Evolutionary conservation across 2,329 filamentous ascomycete genomes (phyloP).

Genomic region (Ascochyta lentis): DNA sequence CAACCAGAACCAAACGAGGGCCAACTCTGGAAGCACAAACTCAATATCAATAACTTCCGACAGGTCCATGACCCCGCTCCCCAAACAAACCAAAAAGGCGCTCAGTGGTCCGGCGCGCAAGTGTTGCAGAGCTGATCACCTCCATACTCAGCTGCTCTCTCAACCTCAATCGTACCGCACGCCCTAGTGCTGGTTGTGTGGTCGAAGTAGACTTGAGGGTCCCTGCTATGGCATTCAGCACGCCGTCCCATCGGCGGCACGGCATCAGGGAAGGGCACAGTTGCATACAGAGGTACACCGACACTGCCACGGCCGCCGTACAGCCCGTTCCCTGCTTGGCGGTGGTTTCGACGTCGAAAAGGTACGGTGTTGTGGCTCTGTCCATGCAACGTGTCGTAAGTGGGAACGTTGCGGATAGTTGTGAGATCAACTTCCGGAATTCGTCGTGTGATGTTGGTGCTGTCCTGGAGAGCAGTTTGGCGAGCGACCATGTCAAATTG

Average conservation of each 20-base stretch:
- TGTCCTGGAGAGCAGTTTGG: slow-evolving; percentile 14
- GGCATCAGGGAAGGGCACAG: slow-evolving; percentile 41
- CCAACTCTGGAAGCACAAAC: neutral
- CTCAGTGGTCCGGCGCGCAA: slow-evolving; percentile 6
- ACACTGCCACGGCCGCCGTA: slow-evolving; percentile 25
- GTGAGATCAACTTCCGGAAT: slow-evolving; percentile 18
- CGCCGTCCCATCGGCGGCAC: slow-evolving; percentile 33
- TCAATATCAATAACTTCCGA: neutral
- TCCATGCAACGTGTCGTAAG: neutral
- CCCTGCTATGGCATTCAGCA: neutral
- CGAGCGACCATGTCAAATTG: slow-evolving; percentile 26
- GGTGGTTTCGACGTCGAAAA: slow-evolving; percentile 9
- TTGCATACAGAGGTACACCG: slow-evolving; percentile 41
- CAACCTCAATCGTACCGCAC: slow-evolving; percentile 27
- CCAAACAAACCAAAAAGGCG: too few relatives aligned
- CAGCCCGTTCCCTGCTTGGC: slow-evolving; percentile 30
- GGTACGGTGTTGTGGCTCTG: slow-evolving; percentile 15
- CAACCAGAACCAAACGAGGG: neutral
- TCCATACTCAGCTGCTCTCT: slow-evolving; percentile 21
- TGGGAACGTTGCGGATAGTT: slow-evolving; percentile 20
- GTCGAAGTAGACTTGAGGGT: slow-evolving; percentile 6
- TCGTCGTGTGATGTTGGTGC: slow-evolving; percentile 1
- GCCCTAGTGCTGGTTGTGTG: slow-evolving; percentile 15
- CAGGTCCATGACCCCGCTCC: neutral
- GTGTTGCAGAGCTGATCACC: slow-evolving; percentile 15